These are phyloP conservation scores for Russula virescens DNA, from an alignment of 768 basidiomycete genomes.

Conservation along the genomic window DNA sequence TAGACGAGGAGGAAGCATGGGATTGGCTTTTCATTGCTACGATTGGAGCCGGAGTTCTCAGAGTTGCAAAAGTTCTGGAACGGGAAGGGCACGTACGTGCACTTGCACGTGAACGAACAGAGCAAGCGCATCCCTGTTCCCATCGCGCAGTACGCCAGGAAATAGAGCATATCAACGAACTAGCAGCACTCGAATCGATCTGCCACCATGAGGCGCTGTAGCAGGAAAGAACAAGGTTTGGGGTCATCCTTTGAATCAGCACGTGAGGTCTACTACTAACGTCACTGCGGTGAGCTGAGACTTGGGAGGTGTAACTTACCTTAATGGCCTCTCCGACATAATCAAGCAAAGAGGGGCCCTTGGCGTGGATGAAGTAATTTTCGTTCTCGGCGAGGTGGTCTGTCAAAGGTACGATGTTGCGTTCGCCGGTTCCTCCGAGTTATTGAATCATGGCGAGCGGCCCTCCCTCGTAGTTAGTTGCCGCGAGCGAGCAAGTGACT, in stretches of 20 bases:
- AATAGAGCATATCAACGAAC: slow-evolving; percentile 90
- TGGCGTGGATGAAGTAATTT: slow-evolving; percentile 82
- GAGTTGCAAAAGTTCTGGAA: no score
- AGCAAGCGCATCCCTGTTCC: slow-evolving; percentile 63
- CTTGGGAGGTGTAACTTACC: slow-evolving; percentile 37
- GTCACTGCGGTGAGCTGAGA: no score
- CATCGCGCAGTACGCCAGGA: slow-evolving; percentile 91
- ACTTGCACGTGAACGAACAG: slow-evolving; percentile 96
- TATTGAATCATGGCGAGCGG: slow-evolving; percentile 73
- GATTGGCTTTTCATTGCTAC: no score
- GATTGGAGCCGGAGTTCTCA: no score
- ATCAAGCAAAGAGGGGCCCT: slow-evolving; percentile 77
- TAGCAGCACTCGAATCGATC: slow-evolving; percentile 68
- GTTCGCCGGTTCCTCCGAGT: slow-evolving; percentile 57
- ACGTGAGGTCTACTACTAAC: not conserved
- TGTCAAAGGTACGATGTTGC: slow-evolving; percentile 93
- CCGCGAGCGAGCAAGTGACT: slow-evolving; percentile 95
- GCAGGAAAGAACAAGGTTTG: slow-evolving; percentile 74
- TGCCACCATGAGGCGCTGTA: slow-evolving; percentile 80
- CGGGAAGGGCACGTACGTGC: slow-evolving; percentile 83
- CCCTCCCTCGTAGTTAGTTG: slow-evolving; percentile 64
- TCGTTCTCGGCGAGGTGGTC: slow-evolving; percentile 93
- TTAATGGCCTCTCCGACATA: slow-evolving; percentile 98
- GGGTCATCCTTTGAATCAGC: not conserved
- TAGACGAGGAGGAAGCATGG: no score